Conservation (phyloP, 2,329 filamentous ascomycete species). For the Fragosphaeria purpurea region DNA sequence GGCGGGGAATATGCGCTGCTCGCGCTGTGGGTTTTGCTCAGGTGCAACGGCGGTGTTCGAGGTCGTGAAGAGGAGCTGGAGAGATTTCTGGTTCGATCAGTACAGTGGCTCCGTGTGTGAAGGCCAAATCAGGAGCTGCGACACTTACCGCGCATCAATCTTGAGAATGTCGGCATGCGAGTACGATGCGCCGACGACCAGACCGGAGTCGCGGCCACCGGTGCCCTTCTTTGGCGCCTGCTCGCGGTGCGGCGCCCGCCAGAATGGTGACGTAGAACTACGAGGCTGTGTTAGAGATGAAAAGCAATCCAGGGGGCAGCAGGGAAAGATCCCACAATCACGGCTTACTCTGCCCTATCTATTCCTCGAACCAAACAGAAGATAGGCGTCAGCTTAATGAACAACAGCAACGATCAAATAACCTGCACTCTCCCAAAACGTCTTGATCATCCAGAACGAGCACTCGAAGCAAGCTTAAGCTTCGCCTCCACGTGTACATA, state of each 20-base stretch:
- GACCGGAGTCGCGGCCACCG: conserved; percentile 43
- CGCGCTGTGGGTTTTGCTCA: conserved; percentile 12
- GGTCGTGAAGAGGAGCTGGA: conserved; percentile 55
- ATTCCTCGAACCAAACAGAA: conserved; percentile 3
- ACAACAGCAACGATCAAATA: too few species aligned
- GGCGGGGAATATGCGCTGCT: conserved; percentile 29
- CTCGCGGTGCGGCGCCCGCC: conserved; percentile 53
- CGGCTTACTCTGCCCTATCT: conserved; percentile 56
- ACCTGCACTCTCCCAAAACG: neutral
- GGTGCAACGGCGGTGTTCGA: conserved; percentile 62
- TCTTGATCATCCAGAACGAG: conserved; percentile 56
- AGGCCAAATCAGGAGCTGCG: too few species aligned
- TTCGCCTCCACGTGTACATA: conserved; percentile 35
- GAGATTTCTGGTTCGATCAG: conserved; percentile 37
- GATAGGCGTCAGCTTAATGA: neutral
- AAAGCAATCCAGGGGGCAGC: conserved; percentile 21
- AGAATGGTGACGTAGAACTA: conserved; percentile 83
- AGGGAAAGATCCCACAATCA: neutral
- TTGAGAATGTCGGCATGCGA: conserved; percentile 94
- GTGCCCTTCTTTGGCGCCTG: conserved; percentile 39
- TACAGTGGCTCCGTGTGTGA: too few species aligned
- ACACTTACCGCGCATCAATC: conserved; percentile 61
- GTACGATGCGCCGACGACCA: conserved; percentile 89
- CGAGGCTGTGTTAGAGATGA: neutral
- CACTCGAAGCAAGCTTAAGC: conserved; percentile 1